Evolutionary conservation across 2,329 filamentous ascomycete genomes (phyloP), one percentile per base, ranked within the genome.

Genomic region (Cordyceps fumosorosea): DNA sequence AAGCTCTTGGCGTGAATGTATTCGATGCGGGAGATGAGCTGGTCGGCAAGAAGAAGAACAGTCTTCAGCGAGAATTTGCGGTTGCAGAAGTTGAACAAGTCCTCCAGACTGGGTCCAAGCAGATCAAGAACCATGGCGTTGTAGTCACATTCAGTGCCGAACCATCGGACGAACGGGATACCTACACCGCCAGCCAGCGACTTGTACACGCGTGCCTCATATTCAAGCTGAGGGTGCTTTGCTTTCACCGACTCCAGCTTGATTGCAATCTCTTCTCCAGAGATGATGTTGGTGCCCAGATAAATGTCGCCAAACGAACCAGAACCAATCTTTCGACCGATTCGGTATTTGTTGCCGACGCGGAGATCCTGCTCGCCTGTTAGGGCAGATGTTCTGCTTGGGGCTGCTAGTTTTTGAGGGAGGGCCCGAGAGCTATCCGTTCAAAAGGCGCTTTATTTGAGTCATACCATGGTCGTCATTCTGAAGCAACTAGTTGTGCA

Each of bases 41-140:
- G 95, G 72, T 99, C 95, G 74, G 95, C 95, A 56, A 99, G 86
- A 29, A 99, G 86, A 50, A 99, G 84, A 32, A 99, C 95, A 1
- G 95, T 99, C 89, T 99, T 99, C 69, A 99, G 81, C 14, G 95
- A 97, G 82, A 98, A 99, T 77, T 98, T 98, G 77, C 95, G 90
- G 87, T 98, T 98, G 87, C 95, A 99, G 78, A 98, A 98, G 86
- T 99, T 98, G 90, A 99, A 99, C 40, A 99, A 85, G 75, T 99
- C 95, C 79, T 99, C 95, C 77, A 99, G 80, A 72, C 89, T 95
- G 68, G 95, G 95, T 45, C 95, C 95, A 63, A 99, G 89, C 29
- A 99, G 88, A 73, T 99, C 95, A 67, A 98, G 87, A 58, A 99
- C 95, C 95, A 99, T 98, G 76, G 95, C 95, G 79, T 99, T 98